Evolutionary conservation across 2,329 filamentous ascomycete genomes (phyloP), one percentile per base, ranked within the genome.

Genomic region (Didymella arachidicola): DNA sequence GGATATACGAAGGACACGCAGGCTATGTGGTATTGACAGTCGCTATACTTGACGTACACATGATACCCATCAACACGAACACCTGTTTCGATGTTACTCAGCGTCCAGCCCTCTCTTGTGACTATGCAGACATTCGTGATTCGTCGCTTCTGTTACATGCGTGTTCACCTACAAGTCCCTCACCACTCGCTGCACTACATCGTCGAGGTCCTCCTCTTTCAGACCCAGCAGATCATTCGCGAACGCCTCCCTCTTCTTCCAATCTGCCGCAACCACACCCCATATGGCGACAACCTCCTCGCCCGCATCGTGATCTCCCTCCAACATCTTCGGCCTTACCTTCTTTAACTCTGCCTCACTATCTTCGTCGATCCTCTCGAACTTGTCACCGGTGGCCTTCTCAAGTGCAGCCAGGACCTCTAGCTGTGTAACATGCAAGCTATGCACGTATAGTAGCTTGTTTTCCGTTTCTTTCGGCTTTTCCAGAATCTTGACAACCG

Each of bases 401-500:
- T 89, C 84, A 14, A 86, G 72, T 2, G 81, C 72, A n/a, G 72
- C 73, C 3, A 89, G 70, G 1, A 90, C 74, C 66, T 89, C 80
- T 14, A 85, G 84, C 72, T 89, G 87, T 4, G 83, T 84, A 0
- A 84, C 80, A 26, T 81, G 81, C 62, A 87, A 84, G 4, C 84
- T 86, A 12, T 86, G 82, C 14, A 89, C 78, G 46, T 82, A 81
- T 8, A 90, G 69, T 63, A 87, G 83, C 62, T 82, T 80, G 67
- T 89, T 89, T 14, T 76, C 79, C 0, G 86, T 88, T 62, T 82
- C 78, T 16, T 70, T 51, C 1, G 66, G 62, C 46, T 61, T 67
- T 11, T 81, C 78, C 26, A 89, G 65, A 14, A 87, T 77, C 10
- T 77, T 77, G 2, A 80, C 80, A 0, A 88, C 81, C 0, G 85